A percentile compares a stretch with the other conserved stretches of the same genome.
phyloP scores from a whole-genome alignment of 2,329 filamentous ascomycete species.

The Balansia obtecta region DNA sequence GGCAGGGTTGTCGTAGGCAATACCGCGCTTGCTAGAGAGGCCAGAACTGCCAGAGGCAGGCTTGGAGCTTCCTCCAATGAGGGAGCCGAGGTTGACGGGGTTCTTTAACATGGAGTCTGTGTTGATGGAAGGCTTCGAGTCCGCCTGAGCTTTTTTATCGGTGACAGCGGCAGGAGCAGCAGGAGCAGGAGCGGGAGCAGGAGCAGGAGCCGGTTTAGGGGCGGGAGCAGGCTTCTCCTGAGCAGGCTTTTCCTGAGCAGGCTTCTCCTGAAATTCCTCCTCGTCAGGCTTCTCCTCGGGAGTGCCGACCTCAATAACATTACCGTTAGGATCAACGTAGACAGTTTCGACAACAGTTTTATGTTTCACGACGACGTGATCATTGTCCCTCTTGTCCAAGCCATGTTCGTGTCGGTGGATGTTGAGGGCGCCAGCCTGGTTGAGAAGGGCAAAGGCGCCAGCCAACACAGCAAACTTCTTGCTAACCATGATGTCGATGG shows the following conservation, averaged over 20 bases:
- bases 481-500: constrained; percentile 26
- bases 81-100: constrained; percentile 1
- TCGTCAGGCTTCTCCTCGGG: no score
- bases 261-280: no score
- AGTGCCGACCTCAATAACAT: no score
- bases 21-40: constrained; percentile 44
- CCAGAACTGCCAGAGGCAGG: constrained; percentile 1
- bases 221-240: no score
- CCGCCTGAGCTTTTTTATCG: constrained; percentile 2
- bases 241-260: no score
- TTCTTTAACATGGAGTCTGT: constrained; percentile 6
- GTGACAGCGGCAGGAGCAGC: constrained; percentile 15
- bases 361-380: constrained; percentile 20
- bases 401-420: constrained; percentile 29
- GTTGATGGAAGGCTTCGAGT: constrained; percentile 11
- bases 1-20: constrained; percentile 51
- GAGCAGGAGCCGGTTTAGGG: no score
- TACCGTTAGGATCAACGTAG: constrained; percentile 20
- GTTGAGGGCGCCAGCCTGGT: constrained; percentile 30
- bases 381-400: constrained; percentile 21
- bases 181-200: not conserved
- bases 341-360: constrained; percentile 29
- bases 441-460: constrained; percentile 29
- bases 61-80: not conserved
- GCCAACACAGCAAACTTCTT: constrained; percentile 30